Evolutionary conservation across 768 basidiomycete genomes (phyloP).

Genomic region (Lactarius pseudohatsudake): DNA sequence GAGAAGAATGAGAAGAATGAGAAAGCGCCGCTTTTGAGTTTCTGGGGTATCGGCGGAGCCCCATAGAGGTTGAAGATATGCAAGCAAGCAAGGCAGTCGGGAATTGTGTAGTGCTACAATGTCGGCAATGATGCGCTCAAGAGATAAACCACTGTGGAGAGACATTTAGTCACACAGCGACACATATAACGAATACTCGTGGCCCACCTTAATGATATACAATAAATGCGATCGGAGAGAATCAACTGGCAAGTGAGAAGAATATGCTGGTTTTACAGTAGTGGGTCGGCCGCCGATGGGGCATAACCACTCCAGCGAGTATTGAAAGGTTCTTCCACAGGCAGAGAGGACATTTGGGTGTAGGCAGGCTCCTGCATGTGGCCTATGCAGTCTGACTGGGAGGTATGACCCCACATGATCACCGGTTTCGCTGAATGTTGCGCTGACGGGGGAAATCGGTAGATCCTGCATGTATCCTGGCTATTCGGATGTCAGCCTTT

Average conservation of each 20-base stretch:
- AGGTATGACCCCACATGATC: conserved; percentile 24
- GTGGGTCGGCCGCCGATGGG: conserved; percentile 9
- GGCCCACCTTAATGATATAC: conserved; percentile 29
- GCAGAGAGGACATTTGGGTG: conserved; percentile 14
- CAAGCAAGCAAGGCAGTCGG: conserved; percentile 21
- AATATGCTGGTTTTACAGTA: conserved; percentile 21
- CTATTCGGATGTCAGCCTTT: conserved; percentile 20
- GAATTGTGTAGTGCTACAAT: conserved; percentile 28
- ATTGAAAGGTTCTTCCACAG: conserved; percentile 25
- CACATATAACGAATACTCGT: too few species aligned
- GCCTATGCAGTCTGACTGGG: conserved; percentile 12
- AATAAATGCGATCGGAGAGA: conserved; percentile 25
- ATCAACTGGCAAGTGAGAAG: conserved; percentile 12
- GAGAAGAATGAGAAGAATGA: conserved; percentile 4
- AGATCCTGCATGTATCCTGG: conserved; percentile 28
- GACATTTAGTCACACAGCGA: conserved; percentile 9
- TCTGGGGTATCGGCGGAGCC: conserved; percentile 26
- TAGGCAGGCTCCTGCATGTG: conserved; percentile 22
- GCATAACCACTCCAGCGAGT: conserved; percentile 27
- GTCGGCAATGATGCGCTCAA: conserved; percentile 18
- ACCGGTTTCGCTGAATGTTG: conserved; percentile 28
- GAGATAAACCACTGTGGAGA: conserved; percentile 5
- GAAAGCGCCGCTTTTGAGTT: conserved; percentile 17
- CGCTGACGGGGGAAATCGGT: conserved; percentile 32
- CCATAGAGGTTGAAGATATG: conserved; percentile 16